These are phyloP conservation scores for Aspergillus oerlinghausenensis DNA, from an alignment of 2,329 filamentous ascomycete species.

Conservation along the genomic window DNA sequence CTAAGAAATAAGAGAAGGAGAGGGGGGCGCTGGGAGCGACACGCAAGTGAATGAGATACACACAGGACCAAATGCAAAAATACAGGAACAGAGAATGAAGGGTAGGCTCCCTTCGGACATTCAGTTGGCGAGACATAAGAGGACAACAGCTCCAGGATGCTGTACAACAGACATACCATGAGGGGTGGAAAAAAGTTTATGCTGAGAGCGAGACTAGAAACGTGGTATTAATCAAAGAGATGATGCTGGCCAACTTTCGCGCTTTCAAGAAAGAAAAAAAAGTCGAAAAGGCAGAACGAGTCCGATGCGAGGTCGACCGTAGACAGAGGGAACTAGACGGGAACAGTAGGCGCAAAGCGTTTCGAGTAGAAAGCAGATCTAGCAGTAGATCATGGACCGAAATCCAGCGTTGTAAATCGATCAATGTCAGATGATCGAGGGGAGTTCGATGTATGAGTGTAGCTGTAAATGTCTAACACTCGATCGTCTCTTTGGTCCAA, in stretches of 20 bases:
- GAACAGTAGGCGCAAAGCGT: not conserved
- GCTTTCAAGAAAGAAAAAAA: slow-evolving; percentile 26
- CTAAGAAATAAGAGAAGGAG: not conserved
- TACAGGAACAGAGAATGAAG: slow-evolving; percentile 1
- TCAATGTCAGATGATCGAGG: slow-evolving; percentile 15
- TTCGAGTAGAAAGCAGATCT: not conserved
- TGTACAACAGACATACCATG: slow-evolving; percentile 4
- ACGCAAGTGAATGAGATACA: not conserved
- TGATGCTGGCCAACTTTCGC: slow-evolving; percentile 23
- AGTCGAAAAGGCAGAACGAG: slow-evolving; percentile 22
- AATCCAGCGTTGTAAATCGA: slow-evolving; percentile 14
- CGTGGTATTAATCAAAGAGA: slow-evolving; percentile 24
- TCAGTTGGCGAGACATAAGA: slow-evolving; percentile 1
- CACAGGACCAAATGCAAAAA: slow-evolving; percentile 3
- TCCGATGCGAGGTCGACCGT: slow-evolving; percentile 22
- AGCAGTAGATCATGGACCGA: slow-evolving; percentile 13
- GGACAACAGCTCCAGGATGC: slow-evolving; percentile 3
- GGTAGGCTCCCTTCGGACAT: not conserved
- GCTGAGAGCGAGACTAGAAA: slow-evolving; percentile 1
- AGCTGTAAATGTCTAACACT: slow-evolving; percentile 6
- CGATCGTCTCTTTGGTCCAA: slow-evolving; percentile 1
- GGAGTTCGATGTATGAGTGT: slow-evolving; percentile 2
- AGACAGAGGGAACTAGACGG: not conserved
- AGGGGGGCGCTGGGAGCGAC: not conserved
- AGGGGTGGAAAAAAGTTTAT: slow-evolving; percentile 1